phyloP scores from a whole-genome alignment of 78 protist species.

The Polysphondylium violaceum region DNA sequence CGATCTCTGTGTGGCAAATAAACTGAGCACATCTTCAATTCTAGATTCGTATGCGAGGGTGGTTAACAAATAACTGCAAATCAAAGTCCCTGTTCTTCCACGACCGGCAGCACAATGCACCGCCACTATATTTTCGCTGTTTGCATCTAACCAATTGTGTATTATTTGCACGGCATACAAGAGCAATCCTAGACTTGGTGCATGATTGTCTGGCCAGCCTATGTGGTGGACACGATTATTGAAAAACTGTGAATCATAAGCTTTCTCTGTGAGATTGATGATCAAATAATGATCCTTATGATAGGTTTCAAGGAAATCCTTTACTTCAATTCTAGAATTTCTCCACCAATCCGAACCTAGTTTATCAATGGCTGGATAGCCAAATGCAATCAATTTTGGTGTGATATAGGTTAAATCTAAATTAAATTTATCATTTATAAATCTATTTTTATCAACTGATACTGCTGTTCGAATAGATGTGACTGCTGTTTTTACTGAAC shows the following conservation, averaged over 20 bases:
- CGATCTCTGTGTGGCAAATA: constrained; percentile 50
- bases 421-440: constrained; percentile 49
- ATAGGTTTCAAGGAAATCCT: constrained; percentile 41
- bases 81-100: constrained; percentile 78
- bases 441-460: constrained; percentile 72
- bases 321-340: constrained; percentile 64
- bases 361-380: constrained; percentile 39
- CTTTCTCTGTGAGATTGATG: constrained; percentile 66
- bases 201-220: constrained; percentile 70
- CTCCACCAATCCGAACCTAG: constrained; percentile 12
- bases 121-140: constrained; percentile 54
- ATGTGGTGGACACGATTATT: constrained; percentile 30
- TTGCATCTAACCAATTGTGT: constrained; percentile 58
- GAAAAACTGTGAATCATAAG: constrained; percentile 6
- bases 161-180: constrained; percentile 58
- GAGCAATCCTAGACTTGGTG: constrained; percentile 67
- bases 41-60: constrained; percentile 20
- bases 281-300: constrained; percentile 60
- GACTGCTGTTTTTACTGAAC: too few relatives aligned
- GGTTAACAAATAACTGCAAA: constrained; percentile 47
- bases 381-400: constrained; percentile 62
- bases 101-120: constrained; percentile 81
- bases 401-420: constrained; percentile 82
- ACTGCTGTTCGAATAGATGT: constrained; percentile 45
- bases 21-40: neutral